Percentiles rank a stretch among this genome's conserved stretches.
Evolutionary conservation across 371 early-diverging fungal genomes (phyloP).

Genomic region (Syncephalastrum racemosum): DNA sequence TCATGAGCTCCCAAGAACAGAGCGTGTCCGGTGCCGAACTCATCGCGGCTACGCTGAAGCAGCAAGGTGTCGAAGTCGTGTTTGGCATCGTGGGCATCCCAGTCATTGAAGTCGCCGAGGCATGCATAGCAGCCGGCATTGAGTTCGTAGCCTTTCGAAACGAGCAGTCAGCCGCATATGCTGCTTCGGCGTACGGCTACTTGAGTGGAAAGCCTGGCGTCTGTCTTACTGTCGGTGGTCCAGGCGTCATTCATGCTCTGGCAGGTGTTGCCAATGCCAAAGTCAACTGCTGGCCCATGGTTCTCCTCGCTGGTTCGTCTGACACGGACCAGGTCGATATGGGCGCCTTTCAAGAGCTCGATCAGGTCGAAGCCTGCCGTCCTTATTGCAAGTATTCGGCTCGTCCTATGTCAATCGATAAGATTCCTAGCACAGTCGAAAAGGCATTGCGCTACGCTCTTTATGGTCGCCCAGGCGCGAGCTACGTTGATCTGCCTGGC

Average conservation of each 20-base stretch:
- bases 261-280: constrained; percentile 75
- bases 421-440: constrained; percentile 59
- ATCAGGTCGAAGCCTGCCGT: constrained; percentile 68
- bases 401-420: constrained; percentile 50
- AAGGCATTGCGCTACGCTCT: constrained; percentile 56
- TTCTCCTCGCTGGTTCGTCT: constrained; percentile 62
- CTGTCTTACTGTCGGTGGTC: constrained; percentile 78
- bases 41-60: constrained; percentile 60
- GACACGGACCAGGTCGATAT: constrained; percentile 58
- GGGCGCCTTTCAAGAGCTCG: constrained; percentile 81
- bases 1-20: neutral
- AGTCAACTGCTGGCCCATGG: constrained; percentile 71
- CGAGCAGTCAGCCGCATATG: constrained; percentile 80
- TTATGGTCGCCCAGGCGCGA: constrained; percentile 73
- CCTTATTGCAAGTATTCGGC: constrained; percentile 69
- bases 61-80: constrained; percentile 64
- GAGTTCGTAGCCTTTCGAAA: constrained; percentile 76
- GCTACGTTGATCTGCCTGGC: constrained; percentile 77
- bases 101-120: constrained; percentile 74
- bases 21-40: constrained; percentile 62
- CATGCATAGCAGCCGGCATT: constrained; percentile 72
- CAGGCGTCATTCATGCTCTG: constrained; percentile 78
- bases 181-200: constrained; percentile 72
- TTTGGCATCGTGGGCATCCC: constrained; percentile 90
- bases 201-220: constrained; percentile 72